Evolutionary conservation across 2,329 filamentous ascomycete genomes (phyloP).

Genomic region (Coniochaeta sp.): DNA sequence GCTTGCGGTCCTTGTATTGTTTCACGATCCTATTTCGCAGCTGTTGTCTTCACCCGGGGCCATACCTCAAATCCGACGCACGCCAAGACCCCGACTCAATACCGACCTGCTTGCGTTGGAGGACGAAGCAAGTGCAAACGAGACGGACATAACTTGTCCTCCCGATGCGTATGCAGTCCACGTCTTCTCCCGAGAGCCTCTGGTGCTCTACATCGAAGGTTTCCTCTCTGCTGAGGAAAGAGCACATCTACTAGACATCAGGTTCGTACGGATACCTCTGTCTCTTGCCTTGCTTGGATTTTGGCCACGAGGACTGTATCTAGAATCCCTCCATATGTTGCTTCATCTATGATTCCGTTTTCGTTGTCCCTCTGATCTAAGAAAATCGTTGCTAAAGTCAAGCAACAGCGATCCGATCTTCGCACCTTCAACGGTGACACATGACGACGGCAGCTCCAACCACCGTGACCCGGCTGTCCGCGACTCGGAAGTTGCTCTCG

Average conservation of each 20-base stretch:
- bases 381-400: background rate
- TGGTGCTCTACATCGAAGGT: conserved; percentile 46
- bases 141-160: conserved; percentile 26
- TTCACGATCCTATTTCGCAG: conserved; percentile 34
- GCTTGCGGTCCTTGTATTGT: conserved; percentile 33
- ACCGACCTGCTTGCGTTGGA: conserved; percentile 45
- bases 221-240: conserved; percentile 40
- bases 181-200: conserved; percentile 39
- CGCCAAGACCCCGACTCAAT: conserved; percentile 38
- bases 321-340: background rate
- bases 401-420: conserved; percentile 35
- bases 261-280: conserved; percentile 26
- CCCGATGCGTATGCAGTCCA: conserved; percentile 37
- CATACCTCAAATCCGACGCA: conserved; percentile 22
- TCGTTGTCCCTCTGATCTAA: background rate
- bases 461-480: conserved; percentile 36
- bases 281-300: background rate
- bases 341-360: background rate
- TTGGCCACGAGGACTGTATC: background rate
- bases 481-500: conserved; percentile 43
- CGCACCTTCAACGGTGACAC: conserved; percentile 41
- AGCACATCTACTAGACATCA: conserved; percentile 40
- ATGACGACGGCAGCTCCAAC: conserved; percentile 33
- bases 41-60: conserved; percentile 17
- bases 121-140: conserved; percentile 17